Conservation (phyloP, 2,329 filamentous ascomycete genomes). For the Aspergillus terreus region DNA sequence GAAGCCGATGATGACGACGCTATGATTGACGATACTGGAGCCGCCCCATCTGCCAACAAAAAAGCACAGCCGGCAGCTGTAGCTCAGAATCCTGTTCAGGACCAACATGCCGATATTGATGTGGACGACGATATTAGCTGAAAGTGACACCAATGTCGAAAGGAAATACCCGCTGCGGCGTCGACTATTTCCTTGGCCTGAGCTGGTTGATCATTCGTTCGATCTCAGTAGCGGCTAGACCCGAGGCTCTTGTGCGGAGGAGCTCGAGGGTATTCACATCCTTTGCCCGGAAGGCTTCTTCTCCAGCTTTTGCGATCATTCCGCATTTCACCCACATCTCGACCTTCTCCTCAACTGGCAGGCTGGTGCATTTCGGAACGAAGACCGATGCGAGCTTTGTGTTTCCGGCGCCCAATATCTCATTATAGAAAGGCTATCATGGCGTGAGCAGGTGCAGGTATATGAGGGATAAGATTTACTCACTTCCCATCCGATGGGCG, state of each 20-base stretch:
- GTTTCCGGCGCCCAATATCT: constrained; percentile 83
- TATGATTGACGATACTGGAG: constrained; percentile 29
- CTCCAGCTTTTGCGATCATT: constrained; percentile 79
- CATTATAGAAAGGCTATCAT: constrained; percentile 82
- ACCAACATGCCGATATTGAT: constrained; percentile 28
- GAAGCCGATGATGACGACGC: constrained; percentile 36
- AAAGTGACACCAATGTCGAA: constrained; percentile 14
- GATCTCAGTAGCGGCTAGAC: constrained; percentile 70
- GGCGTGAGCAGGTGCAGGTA: constrained; percentile 25
- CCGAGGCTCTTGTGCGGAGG: constrained; percentile 69
- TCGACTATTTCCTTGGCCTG: constrained; percentile 40
- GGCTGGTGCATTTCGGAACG: constrained; percentile 76
- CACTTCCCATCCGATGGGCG: constrained; percentile 94
- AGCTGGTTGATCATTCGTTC: constrained; percentile 67
- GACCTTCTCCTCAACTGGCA: constrained; percentile 67
- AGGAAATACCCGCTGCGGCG: constrained; percentile 12
- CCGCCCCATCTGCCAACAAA: constrained; percentile 17
- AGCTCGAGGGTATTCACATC: constrained; percentile 72
- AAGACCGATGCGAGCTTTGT: constrained; percentile 78
- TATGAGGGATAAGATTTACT: constrained; percentile 32
- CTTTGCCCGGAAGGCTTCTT: constrained; percentile 81
- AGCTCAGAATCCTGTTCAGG: constrained; percentile 17
- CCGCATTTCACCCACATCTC: constrained; percentile 97
- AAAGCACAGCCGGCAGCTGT: constrained; percentile 11
- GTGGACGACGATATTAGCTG: constrained; percentile 45